Conservation (phyloP, 768 basidiomycete genomes). For the Amanita rimosa region DNA sequence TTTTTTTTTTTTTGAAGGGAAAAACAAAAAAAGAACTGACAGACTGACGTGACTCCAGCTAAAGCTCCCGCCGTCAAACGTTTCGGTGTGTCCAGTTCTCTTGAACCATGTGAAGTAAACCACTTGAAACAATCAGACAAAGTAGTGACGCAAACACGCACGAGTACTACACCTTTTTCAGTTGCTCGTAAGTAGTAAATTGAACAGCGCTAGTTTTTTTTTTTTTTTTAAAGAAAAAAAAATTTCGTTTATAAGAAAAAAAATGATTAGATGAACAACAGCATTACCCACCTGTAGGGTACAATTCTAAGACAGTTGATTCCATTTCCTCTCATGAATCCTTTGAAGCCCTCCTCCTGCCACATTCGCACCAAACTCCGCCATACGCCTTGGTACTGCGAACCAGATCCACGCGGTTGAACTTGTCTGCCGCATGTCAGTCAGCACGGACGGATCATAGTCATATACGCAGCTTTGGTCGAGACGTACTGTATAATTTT, state of each 20-base stretch:
- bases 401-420: conserved; percentile 53
- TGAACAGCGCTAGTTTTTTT: conserved; percentile 56
- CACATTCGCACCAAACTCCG: conserved; percentile 81
- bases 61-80: conserved; percentile 80
- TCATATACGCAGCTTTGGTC: conserved; percentile 6
- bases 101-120: conserved; percentile 60
- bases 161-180: conserved; percentile 46
- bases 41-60: conserved; percentile 91
- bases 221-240: background rate
- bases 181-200: conserved; percentile 81
- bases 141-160: conserved; percentile 20
- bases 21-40: conserved; percentile 38
- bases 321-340: conserved; percentile 88
- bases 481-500: conserved; percentile 95
- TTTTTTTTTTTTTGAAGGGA: conserved; percentile 1
- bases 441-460: background rate
- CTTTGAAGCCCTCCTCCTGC: conserved; percentile 86
- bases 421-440: conserved; percentile 56
- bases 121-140: conserved; percentile 28
- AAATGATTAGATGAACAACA: no score
- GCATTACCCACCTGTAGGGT: conserved; percentile 65
- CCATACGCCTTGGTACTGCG: conserved; percentile 80
- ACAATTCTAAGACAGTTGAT: conserved; percentile 90
- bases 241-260: no score
- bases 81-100: conserved; percentile 79